Evolutionary conservation across 441 rosid species (phyloP).

Genomic region (Eutrema salsugineum): DNA sequence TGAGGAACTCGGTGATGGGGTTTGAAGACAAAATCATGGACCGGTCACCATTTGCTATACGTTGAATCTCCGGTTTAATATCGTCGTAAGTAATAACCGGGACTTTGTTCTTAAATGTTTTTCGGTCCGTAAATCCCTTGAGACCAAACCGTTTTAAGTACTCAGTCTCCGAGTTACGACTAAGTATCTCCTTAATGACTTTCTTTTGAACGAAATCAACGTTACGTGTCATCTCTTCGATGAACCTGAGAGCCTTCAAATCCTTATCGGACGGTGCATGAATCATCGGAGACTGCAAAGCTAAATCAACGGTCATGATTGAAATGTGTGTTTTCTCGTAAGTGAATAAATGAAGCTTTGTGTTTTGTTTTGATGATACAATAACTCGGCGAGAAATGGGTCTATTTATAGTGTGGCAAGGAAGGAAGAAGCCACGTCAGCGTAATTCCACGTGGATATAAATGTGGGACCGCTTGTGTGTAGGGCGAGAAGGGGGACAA

Average conservation of each 20-base stretch:
- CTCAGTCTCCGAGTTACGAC: constrained; percentile 49
- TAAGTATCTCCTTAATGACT: constrained; percentile 41
- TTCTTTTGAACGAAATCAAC: constrained; percentile 44
- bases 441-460: constrained; percentile 1
- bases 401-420: constrained; percentile 22
- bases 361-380: background rate
- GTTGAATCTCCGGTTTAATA: constrained; percentile 56
- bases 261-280: constrained; percentile 37
- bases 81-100: constrained; percentile 60
- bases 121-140: constrained; percentile 39
- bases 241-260: constrained; percentile 45
- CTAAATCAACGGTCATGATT: constrained; percentile 44
- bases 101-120: constrained; percentile 44
- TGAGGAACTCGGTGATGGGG: constrained; percentile 60
- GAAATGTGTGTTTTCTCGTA: background rate
- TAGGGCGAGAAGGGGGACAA: constrained; percentile 23
- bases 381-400: background rate
- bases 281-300: constrained; percentile 30
- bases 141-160: constrained; percentile 46
- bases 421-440: background rate
- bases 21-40: constrained; percentile 52
- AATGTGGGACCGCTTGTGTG: background rate
- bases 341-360: background rate
- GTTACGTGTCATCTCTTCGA: constrained; percentile 52
- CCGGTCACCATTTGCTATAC: constrained; percentile 62